Base-by-base conservation (phyloP, 2,329 filamentous ascomycete genomes). In the Bipolaris zeicola region DNA sequence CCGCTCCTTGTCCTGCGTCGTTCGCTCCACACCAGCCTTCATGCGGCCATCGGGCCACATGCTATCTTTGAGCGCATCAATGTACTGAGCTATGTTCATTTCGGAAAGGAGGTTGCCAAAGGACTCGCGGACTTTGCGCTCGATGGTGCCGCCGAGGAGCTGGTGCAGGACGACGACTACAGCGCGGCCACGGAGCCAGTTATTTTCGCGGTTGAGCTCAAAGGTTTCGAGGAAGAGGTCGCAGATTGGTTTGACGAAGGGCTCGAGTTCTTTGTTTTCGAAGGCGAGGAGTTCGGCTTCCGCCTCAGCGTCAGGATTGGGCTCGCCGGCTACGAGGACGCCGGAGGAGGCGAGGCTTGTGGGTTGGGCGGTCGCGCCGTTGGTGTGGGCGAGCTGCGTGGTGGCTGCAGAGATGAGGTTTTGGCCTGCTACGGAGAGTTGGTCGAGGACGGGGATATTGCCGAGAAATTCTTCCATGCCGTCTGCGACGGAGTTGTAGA, bases 391-490 rank as follows among this genome's bases (percentile, higher is more conserved):
- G 41, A 84, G 75, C 55, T 85, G 82, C 16, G 79, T 81, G 6
- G 80, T 85, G 16, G 85, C 90, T 31, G 90, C 90, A 0, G 90
- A 89, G 55, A 95, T 89, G 47, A 98, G 84, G 68, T 93, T 97
- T 73, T 98, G 94, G 0, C 94, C 94, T 6, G 95, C 93, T 1
- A 92, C 85, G 0, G 93, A 96, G 6, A 99, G 85, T 73, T 98
- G 95, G 68, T 99, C 95, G 28, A 99, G 83, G 0, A 97, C 93
- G 1, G 95, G 92, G 41, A 98, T 94, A 71, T 96, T 98, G 53
- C 95, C 95, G 3, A 99, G 81, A 52, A 99, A 96, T 67, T 99
- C 95, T 73, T 99, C 95, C 89, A 99, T 96, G 33, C 96, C 95
- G 71, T 99, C 95, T 0, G 94, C 91, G 20, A 99, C 94, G 0